Evolutionary conservation across 2,329 filamentous ascomycete genomes (phyloP).

Genomic region (Xenosphaeropsis pyriputrescens): DNA sequence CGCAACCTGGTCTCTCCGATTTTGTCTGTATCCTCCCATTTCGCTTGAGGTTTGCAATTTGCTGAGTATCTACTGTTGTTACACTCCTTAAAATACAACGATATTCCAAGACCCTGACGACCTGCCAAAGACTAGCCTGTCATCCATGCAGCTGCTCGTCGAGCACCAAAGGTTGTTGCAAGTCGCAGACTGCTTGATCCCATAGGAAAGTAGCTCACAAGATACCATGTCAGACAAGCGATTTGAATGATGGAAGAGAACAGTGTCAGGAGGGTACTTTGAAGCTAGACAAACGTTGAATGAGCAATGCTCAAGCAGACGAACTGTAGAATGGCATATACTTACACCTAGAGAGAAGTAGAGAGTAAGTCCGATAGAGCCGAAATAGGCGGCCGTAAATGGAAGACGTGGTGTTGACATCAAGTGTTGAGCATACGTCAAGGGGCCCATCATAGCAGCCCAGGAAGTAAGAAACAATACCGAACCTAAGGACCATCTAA

Average conservation of each 20-base stretch:
- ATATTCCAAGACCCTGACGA: too few relatives aligned
- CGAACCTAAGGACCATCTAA: conserved; percentile 89
- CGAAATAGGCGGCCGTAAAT: conserved; percentile 91
- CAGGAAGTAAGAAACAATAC: conserved; percentile 82
- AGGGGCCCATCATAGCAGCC: conserved; percentile 85
- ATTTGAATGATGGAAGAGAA: conserved; percentile 75
- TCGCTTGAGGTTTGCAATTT: background rate
- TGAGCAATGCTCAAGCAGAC: too few relatives aligned
- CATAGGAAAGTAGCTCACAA: conserved; percentile 97
- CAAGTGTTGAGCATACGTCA: conserved; percentile 71
- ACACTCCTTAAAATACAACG: background rate
- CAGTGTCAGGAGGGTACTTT: conserved; percentile 72
- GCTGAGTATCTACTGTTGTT: background rate
- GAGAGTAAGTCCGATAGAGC: conserved; percentile 76
- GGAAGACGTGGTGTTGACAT: conserved; percentile 73
- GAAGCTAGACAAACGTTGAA: conserved; percentile 40
- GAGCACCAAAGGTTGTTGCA: conserved; percentile 73
- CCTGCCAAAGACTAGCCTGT: conserved; percentile 36
- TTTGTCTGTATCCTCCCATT: too few relatives aligned
- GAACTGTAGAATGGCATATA: conserved; percentile 13
- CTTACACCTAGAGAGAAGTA: conserved; percentile 88
- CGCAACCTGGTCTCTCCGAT: too few relatives aligned
- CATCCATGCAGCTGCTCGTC: conserved; percentile 80
- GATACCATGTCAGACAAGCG: conserved; percentile 75
- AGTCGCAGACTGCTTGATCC: conserved; percentile 77